Base-by-base conservation (phyloP, 306 rosid genomes). In the Pueraria montana region DNA sequence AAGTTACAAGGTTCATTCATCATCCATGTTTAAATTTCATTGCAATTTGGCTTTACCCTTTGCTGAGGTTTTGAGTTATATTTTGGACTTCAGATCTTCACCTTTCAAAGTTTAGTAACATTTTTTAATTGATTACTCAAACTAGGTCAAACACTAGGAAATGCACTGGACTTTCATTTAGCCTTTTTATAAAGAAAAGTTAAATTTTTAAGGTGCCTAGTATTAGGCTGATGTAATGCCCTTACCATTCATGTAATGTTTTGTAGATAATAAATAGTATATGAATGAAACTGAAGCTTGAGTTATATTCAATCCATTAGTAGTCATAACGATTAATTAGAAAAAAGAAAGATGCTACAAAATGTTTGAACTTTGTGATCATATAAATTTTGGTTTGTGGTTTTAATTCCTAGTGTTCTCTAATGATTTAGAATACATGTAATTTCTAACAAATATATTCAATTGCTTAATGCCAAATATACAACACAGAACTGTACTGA, bases 391-490 rank as follows among this genome's bases (percentile, higher is more conserved):
- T n/a, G n/a, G n/a, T 23, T 20, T 8, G 34, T 58, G 65, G 65
- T 58, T 23, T 58, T 43, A 11, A 11, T 11, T 70, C 38, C 0
- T 48, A 8, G 6, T 62, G 8, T 17, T 27, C 66, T 24, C 26
- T 49, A 36, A 12, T 46, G 62, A 45, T 80, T 72, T 55, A 82
- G 45, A 68, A 55, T 76, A 30, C 17, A 75, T 27, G 59, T 38
- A 48, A 45, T 77, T 49, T 70, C 8, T 38, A 5, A 36, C 26
- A 62, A 77, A 32, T 36, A 46, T 46, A 69, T 61, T 64, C 72
- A 65, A 64, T 79, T 74, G 36, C 59, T 42, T 24, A 45, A 34
- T 48, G 55, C 58, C 77, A 84, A 45, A 84, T 79, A 55, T 79
- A 84, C 77, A 30, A 18, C 53, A 66, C 40, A 17, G 9, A 61